These are phyloP conservation scores for Aureobasidium sp. DNA, from an alignment of 2,329 filamentous ascomycete genomes.

Conservation along the genomic window DNA sequence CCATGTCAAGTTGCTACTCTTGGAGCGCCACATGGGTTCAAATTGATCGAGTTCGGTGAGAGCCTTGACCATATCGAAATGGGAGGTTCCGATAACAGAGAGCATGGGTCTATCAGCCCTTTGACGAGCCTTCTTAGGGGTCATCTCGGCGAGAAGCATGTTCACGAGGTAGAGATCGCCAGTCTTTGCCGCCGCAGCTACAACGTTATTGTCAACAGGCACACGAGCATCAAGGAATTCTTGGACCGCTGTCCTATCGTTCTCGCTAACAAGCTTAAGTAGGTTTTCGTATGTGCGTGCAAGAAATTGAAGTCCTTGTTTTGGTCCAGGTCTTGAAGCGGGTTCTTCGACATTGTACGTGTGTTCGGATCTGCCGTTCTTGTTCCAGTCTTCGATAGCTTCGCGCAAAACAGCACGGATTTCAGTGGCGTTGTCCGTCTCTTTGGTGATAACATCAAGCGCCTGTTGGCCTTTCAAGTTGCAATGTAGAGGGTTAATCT, in stretches of 20 bases:
- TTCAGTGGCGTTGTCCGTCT: conserved; percentile 70
- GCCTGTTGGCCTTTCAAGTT: conserved; percentile 64
- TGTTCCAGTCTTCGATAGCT: conserved; percentile 40
- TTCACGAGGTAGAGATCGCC: conserved; percentile 85
- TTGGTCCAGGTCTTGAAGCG: conserved; percentile 30
- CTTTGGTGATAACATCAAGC: conserved; percentile 69
- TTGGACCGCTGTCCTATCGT: conserved; percentile 40
- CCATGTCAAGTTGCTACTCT: conserved; percentile 66
- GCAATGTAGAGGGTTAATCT: conserved; percentile 75
- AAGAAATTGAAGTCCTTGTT: conserved; percentile 40
- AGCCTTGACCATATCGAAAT: conserved; percentile 69
- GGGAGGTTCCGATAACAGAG: conserved; percentile 81
- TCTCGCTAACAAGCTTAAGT: conserved; percentile 40
- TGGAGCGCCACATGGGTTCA: conserved; percentile 67
- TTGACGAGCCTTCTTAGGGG: conserved; percentile 49
- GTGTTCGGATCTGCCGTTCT: conserved; percentile 32
- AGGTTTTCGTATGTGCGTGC: conserved; percentile 42
- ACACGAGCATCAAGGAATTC: conserved; percentile 38
- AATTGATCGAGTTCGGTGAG: conserved; percentile 47
- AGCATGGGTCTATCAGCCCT: conserved; percentile 89
- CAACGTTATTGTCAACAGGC: conserved; percentile 64
- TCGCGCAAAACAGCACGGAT: conserved; percentile 44
- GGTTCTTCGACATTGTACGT: conserved; percentile 41
- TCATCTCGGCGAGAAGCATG: conserved; percentile 50
- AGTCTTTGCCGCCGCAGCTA: conserved; percentile 85